Evolutionary conservation across 768 basidiomycete genomes (phyloP).

Genomic region (Rhizopogon rudus): DNA sequence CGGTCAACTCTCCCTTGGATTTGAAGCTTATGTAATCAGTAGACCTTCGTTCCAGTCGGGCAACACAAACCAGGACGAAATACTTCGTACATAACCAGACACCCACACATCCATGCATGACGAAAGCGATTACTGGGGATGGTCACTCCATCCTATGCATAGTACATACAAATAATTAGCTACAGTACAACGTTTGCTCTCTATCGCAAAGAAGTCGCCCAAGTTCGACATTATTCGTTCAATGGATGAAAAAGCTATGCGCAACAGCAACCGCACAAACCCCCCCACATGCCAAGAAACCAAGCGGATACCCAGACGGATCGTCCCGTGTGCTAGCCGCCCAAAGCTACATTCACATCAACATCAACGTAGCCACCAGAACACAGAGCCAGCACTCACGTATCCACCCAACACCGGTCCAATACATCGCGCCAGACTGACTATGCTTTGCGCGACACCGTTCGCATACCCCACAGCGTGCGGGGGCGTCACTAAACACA

Average conservation of each 20-base stretch:
- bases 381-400: conserved; percentile 32
- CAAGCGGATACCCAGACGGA: conserved; percentile 69
- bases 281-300: conserved; percentile 62
- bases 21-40: no score
- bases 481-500: conserved; percentile 78
- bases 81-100: no score
- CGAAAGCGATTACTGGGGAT: no score
- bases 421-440: conserved; percentile 86
- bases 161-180: no score
- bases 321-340: conserved; percentile 61
- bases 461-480: conserved; percentile 87
- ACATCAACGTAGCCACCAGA: not conserved
- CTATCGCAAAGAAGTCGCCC: not conserved
- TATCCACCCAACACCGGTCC: conserved; percentile 85
- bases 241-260: conserved; percentile 76
- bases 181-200: not conserved
- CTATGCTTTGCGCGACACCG: conserved; percentile 93
- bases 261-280: conserved; percentile 58
- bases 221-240: conserved; percentile 5
- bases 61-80: no score
- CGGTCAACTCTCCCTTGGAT: no score
- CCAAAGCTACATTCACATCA: conserved; percentile 51
- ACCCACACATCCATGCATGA: no score
- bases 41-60: no score
- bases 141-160: no score